Base-by-base conservation (phyloP, 805 yeast genomes). In the Lipomyces yamadae region DNA sequence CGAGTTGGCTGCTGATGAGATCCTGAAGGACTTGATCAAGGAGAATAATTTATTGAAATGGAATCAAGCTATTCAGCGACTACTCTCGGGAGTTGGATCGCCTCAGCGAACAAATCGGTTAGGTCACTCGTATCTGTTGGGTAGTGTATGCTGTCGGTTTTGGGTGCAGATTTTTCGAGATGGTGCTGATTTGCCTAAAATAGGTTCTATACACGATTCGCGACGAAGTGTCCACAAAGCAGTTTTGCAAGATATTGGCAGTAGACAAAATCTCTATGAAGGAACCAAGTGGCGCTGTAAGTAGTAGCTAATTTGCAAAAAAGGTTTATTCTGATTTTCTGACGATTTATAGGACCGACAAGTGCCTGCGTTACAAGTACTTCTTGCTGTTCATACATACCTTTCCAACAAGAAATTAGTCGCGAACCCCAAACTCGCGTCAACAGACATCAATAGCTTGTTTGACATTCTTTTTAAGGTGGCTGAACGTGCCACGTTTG, bases 1-100 rank as follows among this genome's bases (percentile, higher is more conserved):
- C 34, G 34, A 29, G 18, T 29, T 29, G 30, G 55, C 55, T 6
- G 29, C 55, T 6, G 33, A 29, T 11, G 55, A 29, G 34, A 29
- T 52, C 34, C 55, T 52, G 32, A 13, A n/a, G 13, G 55, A 8
- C 34, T 32, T 52, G 34, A 32, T 56, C 35, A 56, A 56, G 54
- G 58, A 29, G 30, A 56, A 34, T 33, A 56, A 56, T 33, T 18
- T 33, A 11, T 18, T 56, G 58, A 56, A 56, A 56, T 56, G 58
- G 58, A 24, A 56, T 52, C 34, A 29, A 29, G 30, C 55, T 52
- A 29, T 52, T 29, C 33, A 24, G 55, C 32, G 55, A 24, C 55
- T 52, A 29, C 34, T 52, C 1, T 29, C 55, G 10, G 55, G 55
- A n/a, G 6, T 52, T 29, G 55, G 55, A 24, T 52, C 55, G 34